These are phyloP conservation scores for Penicillium sp. DNA, from an alignment of 2,329 filamentous ascomycete species.

Conservation along the genomic window DNA sequence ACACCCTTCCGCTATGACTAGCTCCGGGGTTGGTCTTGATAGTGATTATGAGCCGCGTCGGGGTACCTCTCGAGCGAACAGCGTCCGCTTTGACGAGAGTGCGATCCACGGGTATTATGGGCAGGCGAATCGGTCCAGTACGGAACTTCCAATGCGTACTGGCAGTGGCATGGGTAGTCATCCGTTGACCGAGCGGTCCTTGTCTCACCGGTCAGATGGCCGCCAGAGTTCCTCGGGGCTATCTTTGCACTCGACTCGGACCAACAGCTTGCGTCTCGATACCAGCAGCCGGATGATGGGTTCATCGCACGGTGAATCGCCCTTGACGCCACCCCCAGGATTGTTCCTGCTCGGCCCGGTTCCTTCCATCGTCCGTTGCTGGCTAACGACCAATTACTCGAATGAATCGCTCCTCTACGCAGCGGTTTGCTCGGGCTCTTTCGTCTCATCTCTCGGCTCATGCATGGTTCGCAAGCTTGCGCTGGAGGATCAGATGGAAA, in stretches of 20 bases:
- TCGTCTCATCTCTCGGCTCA: slow-evolving; percentile 78
- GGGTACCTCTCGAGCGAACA: slow-evolving; percentile 89
- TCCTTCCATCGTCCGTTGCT: slow-evolving; percentile 92
- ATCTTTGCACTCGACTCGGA: slow-evolving; percentile 73
- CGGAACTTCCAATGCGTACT: slow-evolving; percentile 78
- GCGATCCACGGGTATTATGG: slow-evolving; percentile 89
- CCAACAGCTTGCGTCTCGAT: slow-evolving; percentile 85
- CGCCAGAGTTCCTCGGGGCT: slow-evolving; percentile 91
- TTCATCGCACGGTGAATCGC: slow-evolving; percentile 67
- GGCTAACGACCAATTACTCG: slow-evolving; percentile 87
- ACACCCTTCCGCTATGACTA: slow-evolving; percentile 76
- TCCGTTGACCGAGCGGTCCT: slow-evolving; percentile 82
- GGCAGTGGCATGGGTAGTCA: slow-evolving; percentile 77
- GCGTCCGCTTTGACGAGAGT: slow-evolving; percentile 95
- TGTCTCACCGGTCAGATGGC: slow-evolving; percentile 95
- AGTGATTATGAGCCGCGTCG: slow-evolving; percentile 83
- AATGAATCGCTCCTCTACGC: slow-evolving; percentile 88
- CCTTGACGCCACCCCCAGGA: slow-evolving; percentile 77
- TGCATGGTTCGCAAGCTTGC: slow-evolving; percentile 74
- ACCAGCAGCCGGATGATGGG: slow-evolving; percentile 64
- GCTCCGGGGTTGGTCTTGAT: slow-evolving; percentile 69
- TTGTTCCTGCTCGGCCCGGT: slow-evolving; percentile 85
- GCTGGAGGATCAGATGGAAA: slow-evolving; percentile 66
- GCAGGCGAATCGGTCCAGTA: slow-evolving; percentile 77
- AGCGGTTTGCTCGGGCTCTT: slow-evolving; percentile 88